Percentiles rank a stretch among this genome's conserved stretches.
These are phyloP conservation scores for Platanthera zijinensis DNA, from an alignment of 106 monocot genomes.

Conservation along the genomic window DNA sequence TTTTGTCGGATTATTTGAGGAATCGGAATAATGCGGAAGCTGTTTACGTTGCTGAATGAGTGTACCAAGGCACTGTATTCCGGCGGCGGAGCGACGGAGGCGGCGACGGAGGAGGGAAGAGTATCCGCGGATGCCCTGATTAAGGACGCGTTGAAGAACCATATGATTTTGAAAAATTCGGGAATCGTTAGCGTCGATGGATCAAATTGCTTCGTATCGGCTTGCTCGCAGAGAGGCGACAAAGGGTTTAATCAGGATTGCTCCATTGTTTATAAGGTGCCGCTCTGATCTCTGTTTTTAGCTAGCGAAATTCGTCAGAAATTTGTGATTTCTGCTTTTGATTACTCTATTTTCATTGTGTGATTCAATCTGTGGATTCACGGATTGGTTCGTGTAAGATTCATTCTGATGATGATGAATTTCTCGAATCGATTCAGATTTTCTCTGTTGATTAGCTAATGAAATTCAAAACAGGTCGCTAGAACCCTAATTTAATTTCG, in stretches of 20 bases:
- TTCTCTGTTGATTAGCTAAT: background rate
- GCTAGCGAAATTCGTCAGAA: background rate
- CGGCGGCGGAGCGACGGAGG: constrained; percentile 19
- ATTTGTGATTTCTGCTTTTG: background rate
- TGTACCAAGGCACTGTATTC: constrained; percentile 32
- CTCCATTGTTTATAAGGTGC: constrained; percentile 76
- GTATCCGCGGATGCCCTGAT: constrained; percentile 37
- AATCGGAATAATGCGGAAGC: constrained; percentile 21
- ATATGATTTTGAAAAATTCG: constrained; percentile 49
- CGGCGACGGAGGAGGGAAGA: constrained; percentile 20
- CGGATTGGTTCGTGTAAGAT: background rate
- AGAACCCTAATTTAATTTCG: too few species aligned
- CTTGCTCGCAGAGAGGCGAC: constrained; percentile 64
- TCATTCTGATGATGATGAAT: too few species aligned
- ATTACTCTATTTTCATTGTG: background rate
- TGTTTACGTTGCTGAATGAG: constrained; percentile 37
- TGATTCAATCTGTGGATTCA: background rate
- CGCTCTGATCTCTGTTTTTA: background rate
- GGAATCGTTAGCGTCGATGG: constrained; percentile 34
- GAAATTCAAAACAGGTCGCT: background rate
- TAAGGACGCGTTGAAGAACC: constrained; percentile 48
- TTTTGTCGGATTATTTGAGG: background rate
- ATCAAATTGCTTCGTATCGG: constrained; percentile 51
- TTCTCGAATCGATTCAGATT: too few species aligned
- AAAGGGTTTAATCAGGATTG: constrained; percentile 95